These are phyloP conservation scores for Epichloe uncinata DNA, from an alignment of 2,329 filamentous ascomycete genomes.

Conservation along the genomic window DNA sequence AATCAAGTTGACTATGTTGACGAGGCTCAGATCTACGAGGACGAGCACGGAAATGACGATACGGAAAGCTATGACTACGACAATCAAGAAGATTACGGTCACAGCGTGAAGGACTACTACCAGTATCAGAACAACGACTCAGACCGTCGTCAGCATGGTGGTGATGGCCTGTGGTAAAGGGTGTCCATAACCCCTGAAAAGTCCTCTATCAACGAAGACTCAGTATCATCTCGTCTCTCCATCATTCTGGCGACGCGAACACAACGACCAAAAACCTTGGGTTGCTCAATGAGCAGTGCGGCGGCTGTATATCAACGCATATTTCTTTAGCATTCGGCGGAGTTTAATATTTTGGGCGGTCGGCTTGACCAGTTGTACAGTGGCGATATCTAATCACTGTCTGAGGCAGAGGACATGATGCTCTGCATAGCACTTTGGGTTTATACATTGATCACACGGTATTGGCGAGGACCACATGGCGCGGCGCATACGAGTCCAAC, in stretches of 20 bases:
- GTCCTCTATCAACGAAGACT: too few relatives aligned
- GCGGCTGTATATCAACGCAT: slow-evolving; percentile 12
- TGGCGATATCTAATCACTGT: slow-evolving; percentile 2
- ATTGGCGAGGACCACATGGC: background rate
- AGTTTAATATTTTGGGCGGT: slow-evolving; percentile 17
- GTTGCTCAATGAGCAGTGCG: background rate
- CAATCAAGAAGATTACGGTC: too few relatives aligned
- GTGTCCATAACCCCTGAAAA: too few relatives aligned
- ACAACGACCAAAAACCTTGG: slow-evolving; percentile 2
- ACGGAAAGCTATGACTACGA: too few relatives aligned
- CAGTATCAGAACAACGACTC: too few relatives aligned
- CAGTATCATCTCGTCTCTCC: slow-evolving; percentile 5
- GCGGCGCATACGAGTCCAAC: background rate
- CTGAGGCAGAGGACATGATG: background rate
- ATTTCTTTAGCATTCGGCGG: slow-evolving; percentile 21
- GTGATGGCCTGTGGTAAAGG: too few relatives aligned
- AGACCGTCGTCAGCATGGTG: too few relatives aligned
- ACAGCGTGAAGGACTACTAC: too few relatives aligned
- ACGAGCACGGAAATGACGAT: too few relatives aligned
- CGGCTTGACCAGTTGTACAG: slow-evolving; percentile 12
- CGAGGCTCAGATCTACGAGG: too few relatives aligned
- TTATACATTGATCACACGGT: background rate
- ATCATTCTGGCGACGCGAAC: slow-evolving; percentile 5
- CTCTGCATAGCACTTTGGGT: background rate
- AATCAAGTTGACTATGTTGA: too few relatives aligned